Evolutionary conservation across 805 yeast species (phyloP), one percentile per base, ranked within the genome.

Genomic region (Yarrowia sp.): DNA sequence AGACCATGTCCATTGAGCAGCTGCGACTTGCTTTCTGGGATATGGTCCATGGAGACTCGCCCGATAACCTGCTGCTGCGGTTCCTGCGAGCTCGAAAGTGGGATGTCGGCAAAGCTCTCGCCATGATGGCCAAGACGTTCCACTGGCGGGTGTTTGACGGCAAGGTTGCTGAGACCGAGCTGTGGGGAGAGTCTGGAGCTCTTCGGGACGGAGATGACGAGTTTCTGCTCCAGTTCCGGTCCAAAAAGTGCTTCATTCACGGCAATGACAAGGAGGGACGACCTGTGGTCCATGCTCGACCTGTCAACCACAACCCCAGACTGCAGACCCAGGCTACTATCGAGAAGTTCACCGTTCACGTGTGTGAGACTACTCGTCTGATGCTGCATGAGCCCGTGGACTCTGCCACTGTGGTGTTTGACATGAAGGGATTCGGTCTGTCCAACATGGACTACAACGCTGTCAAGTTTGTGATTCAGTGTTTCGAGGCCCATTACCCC

Each of bases 391-490:
- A 88, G 67, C 89, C 91, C 1, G 82, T 84, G 41, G 97, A 91
- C 73, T 86, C 88, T 10, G 92, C 91, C 51, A 86, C 96, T 1
- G 85, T 95, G 64, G 75, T 95, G 36, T 95, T 95, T 74, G 99
- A 95, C 74, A 78, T 95, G 73, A 80, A 89, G n/a, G 96, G 88
- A 3, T 95, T 95, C 73, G 84, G 96, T 8, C 84, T 92, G 81
- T 83, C 91, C 66, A 95, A 93, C 74, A 95, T 96, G 89, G 99
- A 95, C 77, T 91, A 91, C 73, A 81, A 84, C 3, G 90, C 97
- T 3, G 96, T 95, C 66, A 92, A 92, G 77, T 92, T 98, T 98
- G 81, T 90, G 75, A 86, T 89, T 65, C 83, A 84, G 58, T 85
- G 87, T 45, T 89, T 89, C 73, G 96, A 89, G 77, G 93, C 95